These are phyloP conservation scores for Pholiota microspora DNA, from an alignment of 768 basidiomycete species.

Conservation along the genomic window DNA sequence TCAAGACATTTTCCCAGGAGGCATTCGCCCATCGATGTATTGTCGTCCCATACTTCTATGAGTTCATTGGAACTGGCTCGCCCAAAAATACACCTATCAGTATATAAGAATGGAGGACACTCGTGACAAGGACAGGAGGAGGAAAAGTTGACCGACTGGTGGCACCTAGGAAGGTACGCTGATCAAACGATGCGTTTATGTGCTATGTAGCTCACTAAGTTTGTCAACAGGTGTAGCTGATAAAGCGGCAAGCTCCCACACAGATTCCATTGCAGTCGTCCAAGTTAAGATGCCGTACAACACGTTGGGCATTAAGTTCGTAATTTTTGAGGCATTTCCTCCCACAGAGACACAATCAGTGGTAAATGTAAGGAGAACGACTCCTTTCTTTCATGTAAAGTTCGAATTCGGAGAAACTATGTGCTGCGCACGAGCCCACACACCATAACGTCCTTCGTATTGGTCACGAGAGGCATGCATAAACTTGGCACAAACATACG, in stretches of 20 bases:
- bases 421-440: not conserved
- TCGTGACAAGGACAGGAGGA: not conserved
- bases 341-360: not conserved
- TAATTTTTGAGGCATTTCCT: not conserved
- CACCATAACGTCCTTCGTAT: not conserved
- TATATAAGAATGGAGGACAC: not conserved
- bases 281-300: not conserved
- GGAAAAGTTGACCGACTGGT: not conserved
- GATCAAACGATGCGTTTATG: not conserved
- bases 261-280: not conserved
- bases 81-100: not conserved
- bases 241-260: not conserved
- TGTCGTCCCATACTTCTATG: not conserved
- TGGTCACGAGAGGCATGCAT: not conserved
- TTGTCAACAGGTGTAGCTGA: not conserved
- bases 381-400: not conserved
- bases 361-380: not conserved
- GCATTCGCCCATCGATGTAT: not conserved
- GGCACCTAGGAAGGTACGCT: not conserved
- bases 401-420: not conserved
- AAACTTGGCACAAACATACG: not conserved
- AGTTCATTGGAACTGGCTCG: not conserved
- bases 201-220: not conserved
- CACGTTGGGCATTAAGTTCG: not conserved
- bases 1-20: not conserved